Conservation (phyloP, 805 yeast genomes). For the Wickerhamomyces subpelliculosus region DNA sequence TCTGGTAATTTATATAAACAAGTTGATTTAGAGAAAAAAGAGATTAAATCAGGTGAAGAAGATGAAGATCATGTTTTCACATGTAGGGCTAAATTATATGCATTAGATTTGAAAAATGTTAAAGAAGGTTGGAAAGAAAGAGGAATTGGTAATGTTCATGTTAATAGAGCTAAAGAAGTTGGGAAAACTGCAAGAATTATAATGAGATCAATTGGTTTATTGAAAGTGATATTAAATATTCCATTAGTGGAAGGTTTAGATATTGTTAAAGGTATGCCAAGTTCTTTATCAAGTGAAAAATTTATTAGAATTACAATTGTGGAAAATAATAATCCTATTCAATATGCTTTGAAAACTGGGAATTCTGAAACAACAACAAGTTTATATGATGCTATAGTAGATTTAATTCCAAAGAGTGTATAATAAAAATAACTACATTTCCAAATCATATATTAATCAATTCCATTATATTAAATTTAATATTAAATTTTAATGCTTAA, state of each 20-base stretch:
- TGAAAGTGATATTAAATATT: slow-evolving; percentile 74
- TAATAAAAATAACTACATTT: slow-evolving; percentile 1
- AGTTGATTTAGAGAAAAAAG: slow-evolving; percentile 55
- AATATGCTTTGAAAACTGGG: slow-evolving; percentile 73
- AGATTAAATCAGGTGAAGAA: slow-evolving; percentile 84
- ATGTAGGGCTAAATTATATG: slow-evolving; percentile 73
- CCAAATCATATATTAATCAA: not conserved
- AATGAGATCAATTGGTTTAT: slow-evolving; percentile 85
- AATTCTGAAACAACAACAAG: slow-evolving; percentile 53
- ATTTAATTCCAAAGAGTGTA: slow-evolving; percentile 16
- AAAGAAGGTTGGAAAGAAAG: slow-evolving; percentile 91
- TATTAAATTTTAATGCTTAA: slow-evolving; percentile 25
- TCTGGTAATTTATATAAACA: slow-evolving; percentile 38
- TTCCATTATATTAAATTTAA: not conserved
- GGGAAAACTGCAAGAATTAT: slow-evolving; percentile 56
- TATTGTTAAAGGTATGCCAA: slow-evolving; percentile 73
- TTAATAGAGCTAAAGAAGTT: slow-evolving; percentile 39
- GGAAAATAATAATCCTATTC: slow-evolving; percentile 62
- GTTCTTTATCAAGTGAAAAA: slow-evolving; percentile 78
- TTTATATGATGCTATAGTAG: slow-evolving; percentile 44
- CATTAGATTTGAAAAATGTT: slow-evolving; percentile 56
- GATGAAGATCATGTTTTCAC: slow-evolving; percentile 63
- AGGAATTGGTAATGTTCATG: slow-evolving; percentile 83
- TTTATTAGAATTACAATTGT: slow-evolving; percentile 70
- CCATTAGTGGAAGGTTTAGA: slow-evolving; percentile 58